A percentile compares a stretch with the other conserved stretches of the same genome.
Evolutionary conservation across 257 asterid species (phyloP).

Genomic region (Solanum clarkiae): DNA sequence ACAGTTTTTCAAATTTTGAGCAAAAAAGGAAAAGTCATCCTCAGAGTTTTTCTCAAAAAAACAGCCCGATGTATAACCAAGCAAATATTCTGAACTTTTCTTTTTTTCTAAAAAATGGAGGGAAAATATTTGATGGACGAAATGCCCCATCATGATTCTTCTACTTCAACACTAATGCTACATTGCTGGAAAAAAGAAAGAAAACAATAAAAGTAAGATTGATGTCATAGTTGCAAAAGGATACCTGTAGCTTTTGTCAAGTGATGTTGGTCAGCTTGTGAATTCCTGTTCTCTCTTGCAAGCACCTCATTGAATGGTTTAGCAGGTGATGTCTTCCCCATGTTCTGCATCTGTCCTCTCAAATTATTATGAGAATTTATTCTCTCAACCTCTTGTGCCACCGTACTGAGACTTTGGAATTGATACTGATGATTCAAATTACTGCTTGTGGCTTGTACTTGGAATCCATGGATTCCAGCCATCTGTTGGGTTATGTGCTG

Average conservation of each 20-base stretch:
- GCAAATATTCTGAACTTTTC: neutral
- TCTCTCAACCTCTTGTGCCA: conserved; percentile 15
- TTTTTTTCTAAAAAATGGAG: neutral
- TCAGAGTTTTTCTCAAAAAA: neutral
- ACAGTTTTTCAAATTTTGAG: neutral
- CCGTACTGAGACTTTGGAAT: conserved; percentile 5
- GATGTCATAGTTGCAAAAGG: neutral
- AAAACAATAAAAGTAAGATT: neutral
- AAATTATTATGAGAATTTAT: conserved; percentile 10
- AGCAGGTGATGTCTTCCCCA: conserved; percentile 19
- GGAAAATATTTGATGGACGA: neutral
- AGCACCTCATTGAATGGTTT: conserved; percentile 16
- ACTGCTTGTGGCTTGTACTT: conserved; percentile 6
- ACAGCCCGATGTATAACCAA: neutral
- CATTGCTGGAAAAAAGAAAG: neutral
- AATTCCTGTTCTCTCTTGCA: conserved; percentile 18
- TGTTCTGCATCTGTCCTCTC: conserved; percentile 10
- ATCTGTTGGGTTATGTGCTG: conserved; percentile 7
- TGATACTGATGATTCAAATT: conserved; percentile 19
- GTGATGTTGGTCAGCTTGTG: conserved; percentile 10
- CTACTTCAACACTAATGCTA: neutral
- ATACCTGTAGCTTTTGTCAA: conserved; percentile 43
- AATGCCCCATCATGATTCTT: neutral
- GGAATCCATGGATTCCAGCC: conserved; percentile 20
- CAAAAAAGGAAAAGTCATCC: neutral